Evolutionary conservation across 345 rosid genomes (phyloP).

Genomic region (Boechera stricta): DNA sequence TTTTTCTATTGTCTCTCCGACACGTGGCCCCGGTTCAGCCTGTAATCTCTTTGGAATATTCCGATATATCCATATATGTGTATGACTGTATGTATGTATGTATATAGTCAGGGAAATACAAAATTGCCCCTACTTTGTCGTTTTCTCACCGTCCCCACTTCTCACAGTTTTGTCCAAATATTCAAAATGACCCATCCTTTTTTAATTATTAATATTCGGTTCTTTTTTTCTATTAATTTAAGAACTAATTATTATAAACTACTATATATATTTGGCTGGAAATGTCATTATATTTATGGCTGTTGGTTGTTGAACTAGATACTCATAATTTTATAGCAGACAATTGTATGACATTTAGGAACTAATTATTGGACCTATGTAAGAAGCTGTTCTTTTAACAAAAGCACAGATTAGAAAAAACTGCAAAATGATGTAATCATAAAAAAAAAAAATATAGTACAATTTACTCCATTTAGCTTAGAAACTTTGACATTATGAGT

Average conservation of each 20-base stretch:
- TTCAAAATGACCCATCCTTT: slow-evolving; percentile 33
- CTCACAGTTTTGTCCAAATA: slow-evolving; percentile 40
- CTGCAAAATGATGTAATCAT: not conserved
- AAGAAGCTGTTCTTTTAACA: not conserved
- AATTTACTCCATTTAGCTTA: slow-evolving; percentile 27
- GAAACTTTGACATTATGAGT: slow-evolving; percentile 30
- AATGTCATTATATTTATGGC: slow-evolving; percentile 40
- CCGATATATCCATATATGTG: slow-evolving; percentile 25
- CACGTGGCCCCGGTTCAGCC: slow-evolving; percentile 38
- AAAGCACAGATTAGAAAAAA: not conserved
- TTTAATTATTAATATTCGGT: slow-evolving; percentile 27
- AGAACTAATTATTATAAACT: slow-evolving; percentile 11
- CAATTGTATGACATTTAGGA: slow-evolving; percentile 38
- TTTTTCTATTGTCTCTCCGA: slow-evolving; percentile 26
- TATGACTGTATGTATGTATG: not conserved
- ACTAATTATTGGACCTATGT: slow-evolving; percentile 27
- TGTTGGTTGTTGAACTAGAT: slow-evolving; percentile 49
- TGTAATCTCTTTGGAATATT: slow-evolving; percentile 39
- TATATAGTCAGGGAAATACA: not conserved
- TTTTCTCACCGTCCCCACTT: slow-evolving; percentile 33
- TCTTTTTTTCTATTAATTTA: slow-evolving; percentile 12
- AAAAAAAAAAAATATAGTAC: not conserved
- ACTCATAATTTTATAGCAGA: slow-evolving; percentile 31
- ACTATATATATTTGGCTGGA: slow-evolving; percentile 32
- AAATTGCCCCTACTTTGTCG: slow-evolving; percentile 37